phyloP scores from a whole-genome alignment of 768 basidiomycete genomes.

The Lentinula edodes region DNA sequence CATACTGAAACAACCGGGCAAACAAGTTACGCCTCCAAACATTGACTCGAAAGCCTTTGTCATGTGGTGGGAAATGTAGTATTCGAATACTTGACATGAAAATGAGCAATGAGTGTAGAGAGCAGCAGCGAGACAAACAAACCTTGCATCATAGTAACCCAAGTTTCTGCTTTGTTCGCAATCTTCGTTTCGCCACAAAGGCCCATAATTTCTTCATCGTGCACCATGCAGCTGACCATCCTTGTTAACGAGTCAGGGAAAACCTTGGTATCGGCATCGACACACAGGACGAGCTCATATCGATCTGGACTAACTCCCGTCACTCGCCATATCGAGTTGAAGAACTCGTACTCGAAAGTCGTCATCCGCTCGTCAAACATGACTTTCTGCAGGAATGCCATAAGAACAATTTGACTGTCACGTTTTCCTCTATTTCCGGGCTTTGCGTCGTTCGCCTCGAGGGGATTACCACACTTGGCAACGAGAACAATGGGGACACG shows the following conservation, averaged over 20 bases:
- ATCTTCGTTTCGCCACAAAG: constrained; percentile 99
- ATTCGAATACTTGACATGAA: constrained; percentile 79
- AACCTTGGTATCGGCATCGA: constrained; percentile 97
- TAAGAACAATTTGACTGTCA: constrained; percentile 95
- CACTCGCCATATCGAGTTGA: constrained; percentile 95
- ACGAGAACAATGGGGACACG: constrained; percentile 94
- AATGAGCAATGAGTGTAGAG: constrained; percentile 4
- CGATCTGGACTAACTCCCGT: constrained; percentile 95
- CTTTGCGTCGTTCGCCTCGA: constrained; percentile 83
- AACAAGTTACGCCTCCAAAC: constrained; percentile 99
- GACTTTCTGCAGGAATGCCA: constrained; percentile 97
- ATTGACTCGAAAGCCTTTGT: constrained; percentile 99
- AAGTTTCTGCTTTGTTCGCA: constrained; percentile 97
- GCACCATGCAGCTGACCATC: constrained; percentile 95
- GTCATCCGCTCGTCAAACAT: constrained; percentile 99
- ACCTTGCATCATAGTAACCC: constrained; percentile 99
- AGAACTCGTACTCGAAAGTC: constrained; percentile 99
- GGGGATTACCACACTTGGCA: constrained; percentile 91
- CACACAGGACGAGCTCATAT: constrained; percentile 92
- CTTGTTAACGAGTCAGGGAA: constrained; percentile 97
- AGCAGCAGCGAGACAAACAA: constrained; percentile 20
- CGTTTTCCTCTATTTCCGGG: constrained; percentile 99
- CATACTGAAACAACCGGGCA: constrained; percentile 99
- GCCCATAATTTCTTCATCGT: constrained; percentile 98
- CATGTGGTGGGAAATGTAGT: constrained; percentile 99